Percentiles rank a stretch among this genome's conserved stretches.
These are phyloP conservation scores for Plectosphaerella cucumerina DNA, from an alignment of 2,329 filamentous ascomycete species.

Conservation along the genomic window DNA sequence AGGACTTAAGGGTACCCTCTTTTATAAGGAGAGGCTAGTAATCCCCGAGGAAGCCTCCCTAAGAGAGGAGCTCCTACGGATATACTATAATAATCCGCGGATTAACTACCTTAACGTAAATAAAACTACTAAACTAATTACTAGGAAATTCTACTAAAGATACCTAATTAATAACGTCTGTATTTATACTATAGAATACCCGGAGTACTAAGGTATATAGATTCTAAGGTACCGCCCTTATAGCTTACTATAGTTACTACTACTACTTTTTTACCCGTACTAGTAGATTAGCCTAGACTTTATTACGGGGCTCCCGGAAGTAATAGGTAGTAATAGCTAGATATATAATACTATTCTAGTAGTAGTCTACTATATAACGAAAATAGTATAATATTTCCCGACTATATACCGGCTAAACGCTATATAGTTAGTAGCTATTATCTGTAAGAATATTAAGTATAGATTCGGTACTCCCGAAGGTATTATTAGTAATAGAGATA, in stretches of 20 bases:
- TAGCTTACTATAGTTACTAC: neutral
- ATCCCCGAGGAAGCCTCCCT: no score
- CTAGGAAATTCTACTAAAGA: no score
- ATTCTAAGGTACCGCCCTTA: slow-evolving; percentile 1
- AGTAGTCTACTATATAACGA: neutral
- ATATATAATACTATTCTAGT: slow-evolving; percentile 2
- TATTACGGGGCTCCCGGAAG: neutral
- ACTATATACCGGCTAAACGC: neutral
- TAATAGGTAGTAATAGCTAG: neutral
- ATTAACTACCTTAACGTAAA: no score
- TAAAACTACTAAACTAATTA: no score
- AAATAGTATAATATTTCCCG: neutral
- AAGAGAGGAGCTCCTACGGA: no score
- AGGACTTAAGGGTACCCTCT: no score
- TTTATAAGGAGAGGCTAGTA: no score
- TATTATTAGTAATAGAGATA: no score
- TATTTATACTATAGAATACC: neutral
- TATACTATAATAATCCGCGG: no score
- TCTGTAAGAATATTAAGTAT: slow-evolving; percentile 3
- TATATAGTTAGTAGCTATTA: neutral
- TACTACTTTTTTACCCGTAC: neutral
- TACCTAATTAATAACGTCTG: no score
- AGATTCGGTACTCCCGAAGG: neutral
- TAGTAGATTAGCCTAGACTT: neutral
- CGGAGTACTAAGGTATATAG: neutral